Conservation (phyloP, 2,329 filamentous ascomycete genomes). For the Trichoderma sp. region DNA sequence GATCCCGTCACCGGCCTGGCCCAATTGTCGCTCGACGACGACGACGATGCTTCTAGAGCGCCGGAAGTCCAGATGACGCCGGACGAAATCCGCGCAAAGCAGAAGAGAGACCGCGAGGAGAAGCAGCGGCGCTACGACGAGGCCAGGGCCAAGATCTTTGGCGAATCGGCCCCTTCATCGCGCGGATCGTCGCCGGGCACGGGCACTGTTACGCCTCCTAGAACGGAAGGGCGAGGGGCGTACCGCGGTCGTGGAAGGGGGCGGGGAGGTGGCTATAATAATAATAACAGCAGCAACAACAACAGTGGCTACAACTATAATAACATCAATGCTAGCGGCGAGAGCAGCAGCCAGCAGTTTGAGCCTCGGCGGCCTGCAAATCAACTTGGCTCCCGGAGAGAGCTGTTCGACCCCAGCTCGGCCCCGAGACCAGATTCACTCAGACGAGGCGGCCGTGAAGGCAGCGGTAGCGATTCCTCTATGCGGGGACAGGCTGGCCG, state of each 20-base stretch:
- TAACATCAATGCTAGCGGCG: conserved; percentile 32
- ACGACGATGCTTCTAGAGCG: conserved; percentile 64
- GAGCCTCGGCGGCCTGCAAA: conserved; percentile 35
- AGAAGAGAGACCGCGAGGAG: conserved; percentile 80
- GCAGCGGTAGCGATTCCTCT: conserved; percentile 31
- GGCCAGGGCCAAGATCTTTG: conserved; percentile 84
- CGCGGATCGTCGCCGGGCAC: conserved; percentile 62
- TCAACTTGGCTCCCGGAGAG: conserved; percentile 48
- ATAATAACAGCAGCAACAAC: conserved; percentile 32
- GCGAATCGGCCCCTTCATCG: conserved; percentile 59
- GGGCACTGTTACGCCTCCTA: conserved; percentile 61
- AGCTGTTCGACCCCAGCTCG: conserved; percentile 80
- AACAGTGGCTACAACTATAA: conserved; percentile 34
- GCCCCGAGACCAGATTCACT: conserved; percentile 63
- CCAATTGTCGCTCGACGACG: conserved; percentile 51
- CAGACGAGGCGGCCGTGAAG: conserved; percentile 19
- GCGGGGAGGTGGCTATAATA: conserved; percentile 44
- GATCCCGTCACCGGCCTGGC: conserved; percentile 57
- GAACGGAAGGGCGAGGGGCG: conserved; percentile 39
- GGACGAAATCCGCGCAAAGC: conserved; percentile 77
- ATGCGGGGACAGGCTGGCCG: conserved; percentile 50
- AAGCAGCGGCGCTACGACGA: conserved; percentile 91
- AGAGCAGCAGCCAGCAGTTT: conserved; percentile 39
- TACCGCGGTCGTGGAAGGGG: conserved; percentile 54
- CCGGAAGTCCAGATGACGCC: conserved; percentile 67